These are phyloP conservation scores for Cryptosporidium muris DNA, from an alignment of 169 alveolate genomes.

Conservation along the genomic window DNA sequence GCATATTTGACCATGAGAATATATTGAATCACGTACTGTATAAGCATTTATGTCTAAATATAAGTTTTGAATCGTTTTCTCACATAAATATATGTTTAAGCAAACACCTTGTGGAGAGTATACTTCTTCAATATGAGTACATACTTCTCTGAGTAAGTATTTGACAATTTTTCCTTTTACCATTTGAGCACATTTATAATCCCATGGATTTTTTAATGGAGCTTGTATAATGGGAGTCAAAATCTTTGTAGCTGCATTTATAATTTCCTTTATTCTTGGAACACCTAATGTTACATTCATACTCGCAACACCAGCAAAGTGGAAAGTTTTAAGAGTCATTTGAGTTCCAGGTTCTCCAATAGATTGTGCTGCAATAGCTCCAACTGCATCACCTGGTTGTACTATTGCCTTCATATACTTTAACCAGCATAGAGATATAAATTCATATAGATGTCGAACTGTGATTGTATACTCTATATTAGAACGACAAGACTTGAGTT, in stretches of 20 bases:
- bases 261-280: conserved; percentile 98
- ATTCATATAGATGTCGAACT: conserved; percentile 83
- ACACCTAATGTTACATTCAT: conserved; percentile 99
- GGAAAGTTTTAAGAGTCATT: conserved; percentile 99
- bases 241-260: conserved; percentile 93
- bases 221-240: conserved; percentile 96
- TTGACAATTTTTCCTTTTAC: conserved; percentile 85
- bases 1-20: conserved; percentile 79
- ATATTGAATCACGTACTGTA: conserved; percentile 83
- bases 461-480: conserved; percentile 75
- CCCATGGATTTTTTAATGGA: conserved; percentile 77
- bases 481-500: conserved; percentile 1
- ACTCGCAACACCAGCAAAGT: conserved; percentile 96
- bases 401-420: conserved; percentile 90
- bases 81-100: conserved; percentile 86
- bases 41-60: conserved; percentile 87
- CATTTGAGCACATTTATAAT: conserved; percentile 80
- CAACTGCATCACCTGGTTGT: conserved; percentile 99
- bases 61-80: conserved; percentile 82
- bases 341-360: conserved; percentile 99
- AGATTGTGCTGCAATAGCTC: conserved; percentile 99
- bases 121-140: conserved; percentile 89
- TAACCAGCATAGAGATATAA: conserved; percentile 86
- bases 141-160: conserved; percentile 79
- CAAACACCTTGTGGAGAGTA: conserved; percentile 90